Conservation (phyloP, 805 yeast genomes). For the Teunomyces stri region DNA sequence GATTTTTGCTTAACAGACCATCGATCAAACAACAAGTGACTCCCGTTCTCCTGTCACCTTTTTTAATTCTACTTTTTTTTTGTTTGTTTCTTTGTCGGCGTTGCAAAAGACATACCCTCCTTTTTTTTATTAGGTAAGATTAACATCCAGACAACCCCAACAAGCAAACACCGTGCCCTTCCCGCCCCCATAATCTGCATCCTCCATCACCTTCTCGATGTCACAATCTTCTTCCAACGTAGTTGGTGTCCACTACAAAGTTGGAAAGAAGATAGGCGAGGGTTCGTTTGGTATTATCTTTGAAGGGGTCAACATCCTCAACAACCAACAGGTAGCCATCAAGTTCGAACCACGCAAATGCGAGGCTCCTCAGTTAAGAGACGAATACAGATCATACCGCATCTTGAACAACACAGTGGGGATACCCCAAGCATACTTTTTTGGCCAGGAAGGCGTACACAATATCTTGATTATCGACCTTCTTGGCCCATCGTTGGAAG, state of each 20-base stretch:
- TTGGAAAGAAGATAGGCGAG: slow-evolving; percentile 97
- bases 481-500: slow-evolving; percentile 94
- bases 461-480: slow-evolving; percentile 92
- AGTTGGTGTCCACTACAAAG: slow-evolving; percentile 94
- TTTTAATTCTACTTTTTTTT: no score
- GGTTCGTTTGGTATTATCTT: slow-evolving; percentile 98
- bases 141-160: background rate
- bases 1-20: no score
- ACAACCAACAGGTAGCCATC: slow-evolving; percentile 92
- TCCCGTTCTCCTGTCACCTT: no score
- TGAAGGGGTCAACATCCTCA: slow-evolving; percentile 90
- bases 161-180: background rate
- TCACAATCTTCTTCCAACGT: slow-evolving; percentile 51
- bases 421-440: slow-evolving; percentile 94
- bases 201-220: slow-evolving; percentile 15
- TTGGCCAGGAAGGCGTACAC: slow-evolving; percentile 97
- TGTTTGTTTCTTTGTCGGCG: background rate
- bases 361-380: slow-evolving; percentile 96
- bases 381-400: slow-evolving; percentile 94
- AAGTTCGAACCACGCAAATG: slow-evolving; percentile 96
- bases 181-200: background rate
- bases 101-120: background rate
- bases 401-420: slow-evolving; percentile 79
- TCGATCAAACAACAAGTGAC: no score
- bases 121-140: no score